Percentiles rank a stretch among this genome's conserved stretches.
These are phyloP conservation scores for Clavariopsis aquatica DNA, from an alignment of 495 filamentous ascomycete genomes.

Conservation along the genomic window DNA sequence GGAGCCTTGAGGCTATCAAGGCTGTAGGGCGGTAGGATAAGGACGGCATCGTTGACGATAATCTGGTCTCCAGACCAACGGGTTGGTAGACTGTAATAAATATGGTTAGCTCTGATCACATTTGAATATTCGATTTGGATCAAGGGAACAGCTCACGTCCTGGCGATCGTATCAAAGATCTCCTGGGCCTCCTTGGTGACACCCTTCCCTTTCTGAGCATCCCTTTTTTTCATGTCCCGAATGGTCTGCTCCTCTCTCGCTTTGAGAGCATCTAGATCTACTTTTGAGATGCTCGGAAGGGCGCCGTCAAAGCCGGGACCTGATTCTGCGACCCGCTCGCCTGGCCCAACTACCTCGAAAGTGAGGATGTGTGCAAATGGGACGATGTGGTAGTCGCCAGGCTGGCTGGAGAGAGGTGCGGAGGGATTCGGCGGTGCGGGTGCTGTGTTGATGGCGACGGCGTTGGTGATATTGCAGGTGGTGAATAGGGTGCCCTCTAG, in stretches of 20 bases:
- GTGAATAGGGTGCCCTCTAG: constrained; percentile 68
- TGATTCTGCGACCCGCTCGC: constrained; percentile 28
- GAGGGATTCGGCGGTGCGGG: constrained; percentile 43
- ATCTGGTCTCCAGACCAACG: constrained; percentile 65
- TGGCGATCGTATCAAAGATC: constrained; percentile 64
- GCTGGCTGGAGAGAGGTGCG: constrained; percentile 48
- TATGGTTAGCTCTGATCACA: constrained; percentile 7
- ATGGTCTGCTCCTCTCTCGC: constrained; percentile 57
- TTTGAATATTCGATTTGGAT: neutral
- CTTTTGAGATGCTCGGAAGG: constrained; percentile 42
- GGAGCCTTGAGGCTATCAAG: constrained; percentile 59
- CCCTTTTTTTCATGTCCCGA: constrained; percentile 55
- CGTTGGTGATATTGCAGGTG: constrained; percentile 65
- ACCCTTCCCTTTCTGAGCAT: constrained; percentile 59
- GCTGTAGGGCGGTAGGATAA: constrained; percentile 62
- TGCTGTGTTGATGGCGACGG: constrained; percentile 61
- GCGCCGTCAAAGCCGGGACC: constrained; percentile 36
- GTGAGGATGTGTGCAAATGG: constrained; percentile 64
- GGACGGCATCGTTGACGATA: constrained; percentile 65
- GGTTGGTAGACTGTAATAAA: constrained; percentile 51
- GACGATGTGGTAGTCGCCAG: constrained; percentile 65
- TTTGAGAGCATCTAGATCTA: constrained; percentile 57
- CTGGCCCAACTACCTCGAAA: constrained; percentile 54
- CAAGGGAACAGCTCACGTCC: constrained; percentile 50
- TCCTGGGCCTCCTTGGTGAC: constrained; percentile 69